Evolutionary conservation across 78 protist genomes (phyloP).

Genomic region (Speleostelium caveatum): DNA sequence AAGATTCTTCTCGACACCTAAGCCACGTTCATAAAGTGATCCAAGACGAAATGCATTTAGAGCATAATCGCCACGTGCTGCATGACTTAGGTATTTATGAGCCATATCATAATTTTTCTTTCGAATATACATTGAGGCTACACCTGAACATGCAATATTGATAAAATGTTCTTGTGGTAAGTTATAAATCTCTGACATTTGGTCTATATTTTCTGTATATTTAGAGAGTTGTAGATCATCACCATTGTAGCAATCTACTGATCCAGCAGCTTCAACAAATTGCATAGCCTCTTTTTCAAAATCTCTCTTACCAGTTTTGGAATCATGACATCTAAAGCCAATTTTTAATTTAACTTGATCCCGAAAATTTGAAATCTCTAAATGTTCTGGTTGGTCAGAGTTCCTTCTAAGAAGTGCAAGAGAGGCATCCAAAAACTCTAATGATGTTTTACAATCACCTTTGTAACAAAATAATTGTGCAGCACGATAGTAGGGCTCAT

Average conservation of each 20-base stretch:
- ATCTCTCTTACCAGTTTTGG: neutral
- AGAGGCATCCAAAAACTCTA: neutral
- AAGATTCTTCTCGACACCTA: conserved; percentile 8
- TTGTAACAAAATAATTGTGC: neutral
- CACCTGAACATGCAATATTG: conserved; percentile 13
- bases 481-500: neutral
- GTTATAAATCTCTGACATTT: neutral
- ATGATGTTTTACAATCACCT: neutral
- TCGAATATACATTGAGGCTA: neutral
- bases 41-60: neutral
- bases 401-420: neutral
- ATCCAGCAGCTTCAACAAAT: neutral
- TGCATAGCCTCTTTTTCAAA: conserved; percentile 8
- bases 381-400: neutral
- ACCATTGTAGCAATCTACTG: neutral
- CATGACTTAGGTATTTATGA: neutral
- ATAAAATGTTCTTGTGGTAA: neutral
- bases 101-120: conserved; percentile 4
- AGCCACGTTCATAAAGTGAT: conserved; percentile 12
- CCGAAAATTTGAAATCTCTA: neutral
- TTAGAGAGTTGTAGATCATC: neutral
- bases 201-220: neutral
- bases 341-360: neutral
- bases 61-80: conserved; percentile 7
- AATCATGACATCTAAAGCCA: neutral